Base-by-base conservation (phyloP, 1,139 yeast species). In the Yamadazyma diospyri region DNA sequence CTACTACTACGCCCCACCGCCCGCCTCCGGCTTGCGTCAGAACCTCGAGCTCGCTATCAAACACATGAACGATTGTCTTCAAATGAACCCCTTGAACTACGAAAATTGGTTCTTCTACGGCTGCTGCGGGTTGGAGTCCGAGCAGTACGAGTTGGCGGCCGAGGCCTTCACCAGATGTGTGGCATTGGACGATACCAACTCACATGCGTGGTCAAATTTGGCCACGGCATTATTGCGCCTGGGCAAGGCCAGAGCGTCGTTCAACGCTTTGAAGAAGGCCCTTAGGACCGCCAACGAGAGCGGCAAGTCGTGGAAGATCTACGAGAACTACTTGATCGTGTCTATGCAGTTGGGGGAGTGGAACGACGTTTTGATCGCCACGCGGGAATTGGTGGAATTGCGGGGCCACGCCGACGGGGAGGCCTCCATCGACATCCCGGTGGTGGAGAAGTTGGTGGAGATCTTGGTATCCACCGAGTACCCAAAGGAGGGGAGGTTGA, bases 31-130 rank as follows among this genome's bases (percentile, higher is more conserved):
- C 0, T 48, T 74, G 14, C 50, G 61, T 4, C 72, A 76, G 40
- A 70, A 87, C 44, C 47, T 81, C 11, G 69, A 57, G 7, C 49
- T 62, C 30, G 83, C 92, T 0, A 71, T 87, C 36, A 59, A 61
- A 28, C 86, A 88, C 51, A 72, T 88, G 64, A 74, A 76, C 46
- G 94, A 87, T 30, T 79, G 94, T 9, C 67, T 92, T 39, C 65
- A 70, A 16, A 77, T 78, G 12, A 82, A 82, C 50, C 94, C 97
- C n/a, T 64, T 87, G 37, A 78, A 74, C 46, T 78, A 74, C 47
- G 85, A 83, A 20, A 85, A 94, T 29, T 89, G 97, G 96, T 92
- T 80, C 55, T 76, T 88, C 48, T 89, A 89, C 50, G 97, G 98
- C 4, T 86, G 96, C 50, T 71, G 89, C 37, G 96, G 95, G 0